A percentile compares a stretch with the other conserved stretches of the same genome.
phyloP scores from a whole-genome alignment of 2,329 filamentous ascomycete genomes.

The Alternaria dauci region DNA sequence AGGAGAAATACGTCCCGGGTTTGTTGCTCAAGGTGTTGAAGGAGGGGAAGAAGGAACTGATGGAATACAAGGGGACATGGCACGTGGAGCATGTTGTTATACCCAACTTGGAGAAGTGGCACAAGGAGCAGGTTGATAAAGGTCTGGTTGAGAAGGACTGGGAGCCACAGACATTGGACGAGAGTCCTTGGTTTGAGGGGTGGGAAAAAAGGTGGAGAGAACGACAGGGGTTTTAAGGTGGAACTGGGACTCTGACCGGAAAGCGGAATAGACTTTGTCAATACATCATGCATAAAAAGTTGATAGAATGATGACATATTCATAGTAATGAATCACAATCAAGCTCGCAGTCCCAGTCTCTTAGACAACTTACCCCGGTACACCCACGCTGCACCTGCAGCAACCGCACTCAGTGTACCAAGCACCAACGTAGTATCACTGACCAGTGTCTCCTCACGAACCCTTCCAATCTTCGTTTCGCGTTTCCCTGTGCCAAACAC shows the following conservation, averaged over 20 bases:
- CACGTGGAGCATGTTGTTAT: constrained; percentile 78
- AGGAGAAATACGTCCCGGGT: constrained; percentile 77
- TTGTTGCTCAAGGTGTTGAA: constrained; percentile 73
- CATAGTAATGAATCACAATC: not conserved
- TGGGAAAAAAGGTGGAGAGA: constrained; percentile 79
- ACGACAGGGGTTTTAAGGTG: constrained; percentile 65
- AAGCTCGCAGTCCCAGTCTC: constrained; percentile 20
- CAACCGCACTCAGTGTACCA: constrained; percentile 48
- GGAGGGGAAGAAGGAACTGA: constrained; percentile 73
- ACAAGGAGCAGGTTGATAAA: constrained; percentile 69
- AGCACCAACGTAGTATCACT: constrained; percentile 50
- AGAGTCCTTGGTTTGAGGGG: constrained; percentile 77
- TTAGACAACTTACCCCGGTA: constrained; percentile 23
- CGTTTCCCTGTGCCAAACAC: constrained; percentile 48
- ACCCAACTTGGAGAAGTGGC: constrained; percentile 70
- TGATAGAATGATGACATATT: not conserved
- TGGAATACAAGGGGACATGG: constrained; percentile 85
- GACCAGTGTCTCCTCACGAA: constrained; percentile 56
- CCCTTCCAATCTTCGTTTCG: constrained; percentile 52
- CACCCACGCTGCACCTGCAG: constrained; percentile 47
- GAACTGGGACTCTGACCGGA: not conserved
- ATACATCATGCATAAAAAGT: not conserved
- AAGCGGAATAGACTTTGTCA: not conserved
- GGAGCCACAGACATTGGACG: constrained; percentile 73
- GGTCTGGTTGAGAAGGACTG: constrained; percentile 69